A percentile compares a stretch with the other conserved stretches of the same genome.
phyloP scores from a whole-genome alignment of 2,329 filamentous ascomycete species.

The Neoarthrinium moseri region DNA sequence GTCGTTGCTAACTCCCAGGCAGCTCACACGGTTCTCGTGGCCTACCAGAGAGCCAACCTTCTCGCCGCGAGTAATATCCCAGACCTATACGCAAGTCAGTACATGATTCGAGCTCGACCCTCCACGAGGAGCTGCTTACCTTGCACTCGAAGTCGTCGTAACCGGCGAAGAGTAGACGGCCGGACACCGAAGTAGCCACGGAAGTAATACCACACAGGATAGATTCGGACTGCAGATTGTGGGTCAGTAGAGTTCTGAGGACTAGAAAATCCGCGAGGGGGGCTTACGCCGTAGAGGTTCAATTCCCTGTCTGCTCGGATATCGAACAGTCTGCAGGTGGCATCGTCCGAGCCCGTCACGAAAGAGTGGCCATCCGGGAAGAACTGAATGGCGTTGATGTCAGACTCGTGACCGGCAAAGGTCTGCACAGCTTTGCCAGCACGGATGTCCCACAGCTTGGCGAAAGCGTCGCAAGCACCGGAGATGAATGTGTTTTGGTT shows the following conservation, averaged over 20 bases:
- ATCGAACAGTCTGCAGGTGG: conserved; percentile 95
- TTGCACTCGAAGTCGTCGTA: conserved; percentile 99
- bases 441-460: conserved; percentile 98
- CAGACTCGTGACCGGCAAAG: conserved; percentile 96
- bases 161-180: conserved; percentile 89
- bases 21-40: conserved; percentile 98
- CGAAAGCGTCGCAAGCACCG: conserved; percentile 97
- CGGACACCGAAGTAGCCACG: conserved; percentile 95
- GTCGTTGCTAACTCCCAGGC: conserved; percentile 96
- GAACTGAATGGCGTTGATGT: conserved; percentile 99
- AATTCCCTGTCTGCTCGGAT: conserved; percentile 88
- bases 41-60: conserved; percentile 96
- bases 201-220: conserved; percentile 98
- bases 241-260: conserved; percentile 16
- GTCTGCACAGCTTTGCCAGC: conserved; percentile 98
- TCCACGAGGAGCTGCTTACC: conserved; percentile 55
- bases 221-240: conserved; percentile 74
- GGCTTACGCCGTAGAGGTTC: conserved; percentile 66
- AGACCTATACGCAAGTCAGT: conserved; percentile 62
- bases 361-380: conserved; percentile 99
- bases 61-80: conserved; percentile 95
- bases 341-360: conserved; percentile 95
- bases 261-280: not conserved
- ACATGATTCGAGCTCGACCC: no score
- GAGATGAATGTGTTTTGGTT: conserved; percentile 99